Evolutionary conservation across 768 basidiomycete genomes (phyloP).

Genomic region (Calvatia gigantea): DNA sequence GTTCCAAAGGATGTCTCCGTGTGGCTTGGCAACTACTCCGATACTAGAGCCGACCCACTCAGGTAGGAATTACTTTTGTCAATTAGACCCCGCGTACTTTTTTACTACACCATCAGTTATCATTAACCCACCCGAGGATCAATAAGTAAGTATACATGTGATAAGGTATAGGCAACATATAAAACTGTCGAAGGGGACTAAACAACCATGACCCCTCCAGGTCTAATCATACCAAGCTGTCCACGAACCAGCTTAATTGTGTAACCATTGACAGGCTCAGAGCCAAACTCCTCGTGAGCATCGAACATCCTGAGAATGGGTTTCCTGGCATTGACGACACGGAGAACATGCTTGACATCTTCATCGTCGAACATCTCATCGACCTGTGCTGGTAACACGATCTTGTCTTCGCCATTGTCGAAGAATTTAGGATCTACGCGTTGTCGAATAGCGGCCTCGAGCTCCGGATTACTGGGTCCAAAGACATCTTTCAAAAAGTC

Average conservation of each 20-base stretch:
- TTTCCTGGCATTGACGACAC: constrained; percentile 44
- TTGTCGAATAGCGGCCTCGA: constrained; percentile 18
- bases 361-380: constrained; percentile 20
- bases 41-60: too few species aligned
- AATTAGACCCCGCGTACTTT: too few species aligned
- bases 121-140: too few species aligned
- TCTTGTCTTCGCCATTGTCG: constrained; percentile 19
- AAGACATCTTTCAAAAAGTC: constrained; percentile 21
- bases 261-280: constrained; percentile 17
- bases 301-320: constrained; percentile 23
- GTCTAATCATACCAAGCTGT: constrained; percentile 18
- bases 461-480: constrained; percentile 22
- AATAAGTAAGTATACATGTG: too few species aligned
- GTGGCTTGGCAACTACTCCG: too few species aligned
- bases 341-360: constrained; percentile 32
- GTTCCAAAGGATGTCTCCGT: too few species aligned
- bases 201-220: not conserved
- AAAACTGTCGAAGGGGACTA: too few species aligned
- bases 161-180: too few species aligned
- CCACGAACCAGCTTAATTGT: constrained; percentile 18
- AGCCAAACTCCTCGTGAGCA: constrained; percentile 3
- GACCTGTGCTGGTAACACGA: constrained; percentile 18
- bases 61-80: too few species aligned
- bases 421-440: constrained; percentile 19
- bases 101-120: too few species aligned